phyloP scores from a whole-genome alignment of 208 protist genomes.

The Trypanosoma lewisi region DNA sequence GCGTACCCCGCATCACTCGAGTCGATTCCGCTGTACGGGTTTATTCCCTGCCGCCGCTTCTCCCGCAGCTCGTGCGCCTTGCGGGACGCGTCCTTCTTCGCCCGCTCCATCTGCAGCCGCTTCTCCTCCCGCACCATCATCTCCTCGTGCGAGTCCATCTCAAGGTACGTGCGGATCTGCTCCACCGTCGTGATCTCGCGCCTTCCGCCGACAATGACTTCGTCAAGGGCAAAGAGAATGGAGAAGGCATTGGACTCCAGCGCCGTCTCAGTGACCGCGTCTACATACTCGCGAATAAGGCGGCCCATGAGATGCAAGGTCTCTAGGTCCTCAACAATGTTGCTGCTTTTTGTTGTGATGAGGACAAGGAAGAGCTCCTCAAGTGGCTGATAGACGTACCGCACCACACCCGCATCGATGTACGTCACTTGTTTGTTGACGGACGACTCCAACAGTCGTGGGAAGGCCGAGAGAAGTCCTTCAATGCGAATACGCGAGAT shows the following conservation, averaged over 20 bases:
- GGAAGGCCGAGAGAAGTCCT: conserved; percentile 96
- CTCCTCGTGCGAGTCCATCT: conserved; percentile 97
- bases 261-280: conserved; percentile 62
- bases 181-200: conserved; percentile 93
- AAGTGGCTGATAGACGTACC: conserved; percentile 98
- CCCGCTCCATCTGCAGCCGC: conserved; percentile 86
- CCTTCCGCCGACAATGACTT: conserved; percentile 94
- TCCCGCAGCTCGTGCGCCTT: conserved; percentile 85
- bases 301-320: conserved; percentile 94
- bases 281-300: conserved; percentile 90
- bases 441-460: conserved; percentile 91
- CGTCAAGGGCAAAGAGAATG: conserved; percentile 97
- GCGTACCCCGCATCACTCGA: conserved; percentile 47
- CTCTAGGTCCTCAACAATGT: conserved; percentile 98
- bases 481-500: conserved; percentile 95
- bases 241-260: conserved; percentile 90
- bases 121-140: conserved; percentile 81
- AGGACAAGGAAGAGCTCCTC: conserved; percentile 94
- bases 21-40: conserved; percentile 77
- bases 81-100: conserved; percentile 86
- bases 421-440: conserved; percentile 95
- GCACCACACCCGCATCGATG: conserved; percentile 95
- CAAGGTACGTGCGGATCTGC: conserved; percentile 94
- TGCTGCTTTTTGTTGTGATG: conserved; percentile 94
- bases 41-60: conserved; percentile 38